phyloP scores from a whole-genome alignment of 2,329 filamentous ascomycete species.

The Raffaelea albimanens region DNA sequence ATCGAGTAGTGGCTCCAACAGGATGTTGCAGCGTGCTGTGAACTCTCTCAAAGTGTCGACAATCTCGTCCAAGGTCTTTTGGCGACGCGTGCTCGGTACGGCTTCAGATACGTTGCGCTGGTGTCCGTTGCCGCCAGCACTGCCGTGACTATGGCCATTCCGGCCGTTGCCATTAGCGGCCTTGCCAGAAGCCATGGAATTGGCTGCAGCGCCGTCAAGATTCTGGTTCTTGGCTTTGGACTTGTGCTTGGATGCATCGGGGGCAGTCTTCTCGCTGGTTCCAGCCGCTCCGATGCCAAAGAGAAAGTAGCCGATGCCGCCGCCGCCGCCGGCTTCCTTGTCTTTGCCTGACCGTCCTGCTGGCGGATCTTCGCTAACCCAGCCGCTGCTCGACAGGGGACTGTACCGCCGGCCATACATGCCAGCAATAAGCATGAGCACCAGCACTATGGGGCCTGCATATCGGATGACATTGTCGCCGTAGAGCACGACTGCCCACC shows the following conservation, averaged over 20 bases:
- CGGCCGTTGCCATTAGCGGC: not conserved
- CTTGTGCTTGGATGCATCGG: slow-evolving; percentile 11
- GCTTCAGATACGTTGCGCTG: slow-evolving; percentile 36
- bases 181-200: not conserved
- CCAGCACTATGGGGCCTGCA: slow-evolving; percentile 75
- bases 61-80: slow-evolving; percentile 95
- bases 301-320: slow-evolving; percentile 29
- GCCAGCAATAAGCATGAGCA: slow-evolving; percentile 69
- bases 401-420: slow-evolving; percentile 92
- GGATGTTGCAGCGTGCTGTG: slow-evolving; percentile 81
- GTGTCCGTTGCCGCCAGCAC: slow-evolving; percentile 22
- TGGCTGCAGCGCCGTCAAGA: slow-evolving; percentile 16
- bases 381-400: slow-evolving; percentile 76
- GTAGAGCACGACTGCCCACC: slow-evolving; percentile 82
- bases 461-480: slow-evolving; percentile 73
- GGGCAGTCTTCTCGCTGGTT: slow-evolving; percentile 29
- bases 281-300: slow-evolving; percentile 74
- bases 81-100: slow-evolving; percentile 58
- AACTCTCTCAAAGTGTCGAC: slow-evolving; percentile 87
- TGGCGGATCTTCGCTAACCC: slow-evolving; percentile 41
- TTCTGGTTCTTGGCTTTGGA: slow-evolving; percentile 17
- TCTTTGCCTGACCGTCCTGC: slow-evolving; percentile 14
- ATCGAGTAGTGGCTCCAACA: slow-evolving; percentile 79
- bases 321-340: slow-evolving; percentile 3
- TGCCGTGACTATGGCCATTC: slow-evolving; percentile 5